A percentile compares a stretch with the other conserved stretches of the same genome.
phyloP scores from a whole-genome alignment of 208 protist species.

The Leptomonas pyrrhocoris region DNA sequence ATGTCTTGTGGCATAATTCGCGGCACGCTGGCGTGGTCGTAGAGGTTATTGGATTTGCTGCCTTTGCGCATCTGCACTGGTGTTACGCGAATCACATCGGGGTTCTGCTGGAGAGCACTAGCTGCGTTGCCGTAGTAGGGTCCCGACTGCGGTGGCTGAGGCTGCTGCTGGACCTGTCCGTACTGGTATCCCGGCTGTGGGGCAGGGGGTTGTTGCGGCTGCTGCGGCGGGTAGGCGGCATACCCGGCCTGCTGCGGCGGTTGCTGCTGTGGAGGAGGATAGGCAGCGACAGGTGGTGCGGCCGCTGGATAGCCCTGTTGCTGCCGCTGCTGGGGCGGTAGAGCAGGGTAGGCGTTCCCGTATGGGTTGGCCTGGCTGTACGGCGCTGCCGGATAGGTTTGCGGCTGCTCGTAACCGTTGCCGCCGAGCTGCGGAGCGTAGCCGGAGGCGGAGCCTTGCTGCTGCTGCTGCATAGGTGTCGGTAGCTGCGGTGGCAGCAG shows the following conservation, averaged over 20 bases:
- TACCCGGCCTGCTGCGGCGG: slow-evolving; percentile 14
- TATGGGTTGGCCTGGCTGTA: slow-evolving; percentile 20
- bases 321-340: slow-evolving; percentile 27
- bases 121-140: slow-evolving; percentile 21
- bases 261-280: slow-evolving; percentile 14
- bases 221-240: neutral
- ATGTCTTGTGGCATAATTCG: slow-evolving; percentile 70
- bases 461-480: slow-evolving; percentile 11
- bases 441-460: slow-evolving; percentile 1
- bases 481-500: slow-evolving; percentile 9
- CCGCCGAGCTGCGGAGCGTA: slow-evolving; percentile 4
- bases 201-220: slow-evolving; percentile 9
- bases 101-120: slow-evolving; percentile 16
- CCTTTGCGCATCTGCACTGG: slow-evolving; percentile 21
- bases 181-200: slow-evolving; percentile 24
- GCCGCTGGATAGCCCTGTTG: slow-evolving; percentile 19
- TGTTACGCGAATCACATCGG: slow-evolving; percentile 28
- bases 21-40: slow-evolving; percentile 75
- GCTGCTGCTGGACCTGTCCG: slow-evolving; percentile 2
- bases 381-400: slow-evolving; percentile 16
- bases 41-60: slow-evolving; percentile 28
- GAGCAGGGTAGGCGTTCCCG: slow-evolving; percentile 15
- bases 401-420: slow-evolving; percentile 14
- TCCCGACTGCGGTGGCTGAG: neutral
- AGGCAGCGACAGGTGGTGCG: slow-evolving; percentile 18